These are phyloP conservation scores for Panus rudis DNA, from an alignment of 768 basidiomycete species.

Conservation along the genomic window DNA sequence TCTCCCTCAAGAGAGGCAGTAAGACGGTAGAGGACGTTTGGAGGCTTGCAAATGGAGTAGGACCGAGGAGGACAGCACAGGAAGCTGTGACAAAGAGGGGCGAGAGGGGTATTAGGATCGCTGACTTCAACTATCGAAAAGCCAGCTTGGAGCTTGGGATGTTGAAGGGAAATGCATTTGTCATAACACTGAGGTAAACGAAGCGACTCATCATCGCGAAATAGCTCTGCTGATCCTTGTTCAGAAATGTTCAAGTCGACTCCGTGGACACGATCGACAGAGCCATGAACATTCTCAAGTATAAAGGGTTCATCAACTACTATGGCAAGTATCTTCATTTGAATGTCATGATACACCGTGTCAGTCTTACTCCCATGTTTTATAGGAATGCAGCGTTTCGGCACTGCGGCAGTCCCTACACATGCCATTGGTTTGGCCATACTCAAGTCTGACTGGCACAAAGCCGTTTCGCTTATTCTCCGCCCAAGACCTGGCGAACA, in stretches of 20 bases:
- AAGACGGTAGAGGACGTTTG: conserved; percentile 82
- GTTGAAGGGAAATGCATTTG: conserved; percentile 93
- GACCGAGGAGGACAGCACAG: conserved; percentile 41
- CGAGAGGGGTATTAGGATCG: conserved; percentile 83
- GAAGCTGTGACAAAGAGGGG: conserved; percentile 67
- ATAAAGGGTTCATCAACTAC: conserved; percentile 94
- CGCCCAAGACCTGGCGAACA: conserved; percentile 84
- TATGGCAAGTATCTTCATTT: conserved; percentile 52
- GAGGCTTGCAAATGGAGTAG: conserved; percentile 69
- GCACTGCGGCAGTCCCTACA: conserved; percentile 92
- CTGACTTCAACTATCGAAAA: conserved; percentile 82
- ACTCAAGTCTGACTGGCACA: conserved; percentile 84
- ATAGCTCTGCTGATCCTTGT: not conserved
- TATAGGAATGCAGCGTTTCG: conserved; percentile 96
- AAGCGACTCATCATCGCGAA: not conserved
- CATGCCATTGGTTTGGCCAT: conserved; percentile 91
- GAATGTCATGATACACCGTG: not conserved
- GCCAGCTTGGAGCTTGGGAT: conserved; percentile 85
- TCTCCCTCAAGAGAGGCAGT: conserved; percentile 69
- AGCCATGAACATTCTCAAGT: conserved; percentile 70
- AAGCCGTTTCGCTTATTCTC: conserved; percentile 77
- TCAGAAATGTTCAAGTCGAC: conserved; percentile 79
- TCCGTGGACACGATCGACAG: conserved; percentile 65
- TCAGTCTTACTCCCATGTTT: conserved; percentile 1
- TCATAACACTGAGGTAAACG: conserved; percentile 84